Conservation (phyloP, 306 rosid genomes). For the Rosa lucieae region DNA sequence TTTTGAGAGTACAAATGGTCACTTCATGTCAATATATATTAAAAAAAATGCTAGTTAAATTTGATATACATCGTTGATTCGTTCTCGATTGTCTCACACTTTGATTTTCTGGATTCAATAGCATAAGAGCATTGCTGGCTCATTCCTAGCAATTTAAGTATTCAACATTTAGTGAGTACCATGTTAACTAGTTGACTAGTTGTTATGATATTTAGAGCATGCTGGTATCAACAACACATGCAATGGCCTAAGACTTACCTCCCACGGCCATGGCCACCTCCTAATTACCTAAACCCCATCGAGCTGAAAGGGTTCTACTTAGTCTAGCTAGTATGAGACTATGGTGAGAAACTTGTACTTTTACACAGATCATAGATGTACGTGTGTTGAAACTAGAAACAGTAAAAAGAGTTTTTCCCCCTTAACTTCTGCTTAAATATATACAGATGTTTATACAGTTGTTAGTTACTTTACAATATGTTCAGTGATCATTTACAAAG, state of each 20-base stretch:
- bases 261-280: no score
- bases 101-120: not conserved
- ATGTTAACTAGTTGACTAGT: not conserved
- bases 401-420: not conserved
- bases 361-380: no score
- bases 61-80: not conserved
- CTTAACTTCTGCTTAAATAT: not conserved
- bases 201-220: not conserved
- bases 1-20: not conserved
- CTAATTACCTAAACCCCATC: not conserved
- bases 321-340: not conserved
- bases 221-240: not conserved
- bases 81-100: not conserved
- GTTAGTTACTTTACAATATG: conserved; percentile 1
- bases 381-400: not conserved
- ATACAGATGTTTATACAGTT: not conserved
- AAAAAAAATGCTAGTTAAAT: not conserved
- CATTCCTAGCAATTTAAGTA: not conserved
- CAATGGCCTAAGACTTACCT: no score
- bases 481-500: not conserved
- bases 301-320: not conserved
- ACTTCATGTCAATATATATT: not conserved
- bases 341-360: not conserved
- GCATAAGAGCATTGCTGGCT: not conserved
- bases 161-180: not conserved